Conservation (phyloP, 805 yeast species). For the Candida broadrunensis region DNA sequence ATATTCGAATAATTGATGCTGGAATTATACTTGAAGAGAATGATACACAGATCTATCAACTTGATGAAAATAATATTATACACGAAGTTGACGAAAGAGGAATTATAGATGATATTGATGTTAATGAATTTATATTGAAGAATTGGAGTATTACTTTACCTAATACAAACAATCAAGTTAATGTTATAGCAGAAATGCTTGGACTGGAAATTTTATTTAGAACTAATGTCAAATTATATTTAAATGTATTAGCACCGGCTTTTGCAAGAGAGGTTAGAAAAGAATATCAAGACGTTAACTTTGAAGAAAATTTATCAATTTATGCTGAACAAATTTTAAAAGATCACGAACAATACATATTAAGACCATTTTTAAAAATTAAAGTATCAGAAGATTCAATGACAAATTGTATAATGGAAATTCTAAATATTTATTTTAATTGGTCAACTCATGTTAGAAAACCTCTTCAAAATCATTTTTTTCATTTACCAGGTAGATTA, state of each 20-base stretch:
- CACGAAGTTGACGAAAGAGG: neutral
- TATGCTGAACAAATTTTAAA: slow-evolving; percentile 55
- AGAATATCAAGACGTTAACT: slow-evolving; percentile 33
- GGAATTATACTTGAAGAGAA: slow-evolving; percentile 6
- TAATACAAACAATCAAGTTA: neutral
- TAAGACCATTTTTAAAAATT: slow-evolving; percentile 57
- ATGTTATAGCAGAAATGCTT: neutral
- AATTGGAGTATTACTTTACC: neutral
- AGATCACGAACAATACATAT: slow-evolving; percentile 50
- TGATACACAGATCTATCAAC: neutral
- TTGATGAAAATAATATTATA: neutral
- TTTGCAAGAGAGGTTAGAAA: slow-evolving; percentile 3
- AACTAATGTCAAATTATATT: neutral
- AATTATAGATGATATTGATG: neutral
- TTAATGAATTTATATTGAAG: neutral
- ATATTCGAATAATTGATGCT: slow-evolving; percentile 3
- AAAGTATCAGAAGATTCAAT: neutral
- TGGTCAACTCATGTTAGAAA: neutral
- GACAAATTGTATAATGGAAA: neutral
- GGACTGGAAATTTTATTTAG: neutral
- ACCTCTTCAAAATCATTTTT: neutral
- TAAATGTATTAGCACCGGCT: neutral
- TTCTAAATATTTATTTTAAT: neutral
- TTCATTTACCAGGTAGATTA: neutral
- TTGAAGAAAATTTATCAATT: slow-evolving; percentile 55